Evolutionary conservation across 352 stramenopile genomes (phyloP).

Genomic region (Pythium diclinum): DNA sequence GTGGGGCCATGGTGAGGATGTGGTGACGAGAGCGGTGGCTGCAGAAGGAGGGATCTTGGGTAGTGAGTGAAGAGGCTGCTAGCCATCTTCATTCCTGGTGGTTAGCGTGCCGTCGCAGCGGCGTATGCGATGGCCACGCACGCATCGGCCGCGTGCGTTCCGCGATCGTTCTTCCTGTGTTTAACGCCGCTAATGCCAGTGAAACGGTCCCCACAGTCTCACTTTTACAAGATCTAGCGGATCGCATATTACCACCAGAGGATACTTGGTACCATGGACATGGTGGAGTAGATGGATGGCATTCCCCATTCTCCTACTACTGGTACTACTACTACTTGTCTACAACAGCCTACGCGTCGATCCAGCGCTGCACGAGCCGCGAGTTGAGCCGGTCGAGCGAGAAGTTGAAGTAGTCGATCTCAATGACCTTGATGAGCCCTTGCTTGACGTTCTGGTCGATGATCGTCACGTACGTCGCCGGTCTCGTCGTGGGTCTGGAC

Average conservation of each 20-base stretch:
- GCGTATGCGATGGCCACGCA: neutral
- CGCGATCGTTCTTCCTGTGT: neutral
- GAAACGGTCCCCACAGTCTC: constrained; percentile 1
- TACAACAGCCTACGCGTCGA: constrained; percentile 9
- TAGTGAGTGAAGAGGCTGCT: neutral
- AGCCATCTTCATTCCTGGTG: neutral
- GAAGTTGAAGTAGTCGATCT: constrained; percentile 57
- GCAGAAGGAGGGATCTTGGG: neutral
- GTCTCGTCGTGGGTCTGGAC: constrained; percentile 26
- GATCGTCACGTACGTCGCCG: constrained; percentile 58
- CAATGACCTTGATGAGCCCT: constrained; percentile 59
- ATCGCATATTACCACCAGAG: no score
- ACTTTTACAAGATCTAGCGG: no score
- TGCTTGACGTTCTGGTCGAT: constrained; percentile 42
- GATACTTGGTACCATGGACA: no score
- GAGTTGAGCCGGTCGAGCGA: constrained; percentile 6
- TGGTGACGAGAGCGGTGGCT: no score
- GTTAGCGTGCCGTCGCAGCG: neutral
- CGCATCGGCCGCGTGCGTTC: neutral
- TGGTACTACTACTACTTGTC: neutral
- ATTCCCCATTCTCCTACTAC: neutral
- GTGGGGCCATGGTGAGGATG: neutral
- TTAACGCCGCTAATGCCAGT: neutral
- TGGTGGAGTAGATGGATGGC: no score
- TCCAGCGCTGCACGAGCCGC: constrained; percentile 17